Evolutionary conservation across 768 basidiomycete species (phyloP), one percentile per base, ranked within the genome.

Genomic region (Trametes maxima): DNA sequence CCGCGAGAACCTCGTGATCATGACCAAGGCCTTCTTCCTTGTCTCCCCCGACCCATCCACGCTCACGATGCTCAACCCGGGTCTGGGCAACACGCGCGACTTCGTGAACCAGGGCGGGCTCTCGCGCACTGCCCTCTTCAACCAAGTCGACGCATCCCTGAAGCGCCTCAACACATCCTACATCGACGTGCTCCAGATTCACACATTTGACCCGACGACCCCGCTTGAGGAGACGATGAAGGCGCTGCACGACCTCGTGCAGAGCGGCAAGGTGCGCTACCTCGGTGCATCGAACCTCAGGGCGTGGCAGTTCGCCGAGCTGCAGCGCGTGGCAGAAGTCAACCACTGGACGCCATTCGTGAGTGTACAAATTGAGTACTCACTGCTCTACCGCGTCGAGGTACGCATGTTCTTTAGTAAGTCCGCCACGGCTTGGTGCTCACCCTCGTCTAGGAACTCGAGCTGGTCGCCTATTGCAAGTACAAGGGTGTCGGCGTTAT

Each of bases 331-430:
- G 2, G 82, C 82, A 6, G 69, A 72, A 37, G 72, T 71, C 58
- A 67, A 81, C 16, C 77, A 77, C 3, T 82, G 82, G 76, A 83
- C 84, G 5, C 79, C 75, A 60, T 85, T 86, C 62, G 75, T 83
- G 49, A 80, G 82, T 57, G 83, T 85, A 77, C 85, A 86, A 69
- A 75, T 78, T 44, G 79, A 82, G 58, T 80, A 85, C 63, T 82
- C 76, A 36, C 69, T 84, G 5, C 73, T 85, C 19, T 86, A 86
- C 65, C 76, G 84, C 35, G 80, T 83, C 59, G 83, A 86, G 70
- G 81, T 77, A 19, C 33, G 53, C 42, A 28, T 46, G 28, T 22
- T 22, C 33, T 2, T 10, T 5, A n/a, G n/a, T n/a, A n/a, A n/a
- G n/a, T n/a, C n/a, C n/a, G n/a, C n/a, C n/a, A n/a, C 17, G n/a